Evolutionary conservation across 2,329 filamentous ascomycete species (phyloP).

Genomic region (Diaporthe velutina): DNA sequence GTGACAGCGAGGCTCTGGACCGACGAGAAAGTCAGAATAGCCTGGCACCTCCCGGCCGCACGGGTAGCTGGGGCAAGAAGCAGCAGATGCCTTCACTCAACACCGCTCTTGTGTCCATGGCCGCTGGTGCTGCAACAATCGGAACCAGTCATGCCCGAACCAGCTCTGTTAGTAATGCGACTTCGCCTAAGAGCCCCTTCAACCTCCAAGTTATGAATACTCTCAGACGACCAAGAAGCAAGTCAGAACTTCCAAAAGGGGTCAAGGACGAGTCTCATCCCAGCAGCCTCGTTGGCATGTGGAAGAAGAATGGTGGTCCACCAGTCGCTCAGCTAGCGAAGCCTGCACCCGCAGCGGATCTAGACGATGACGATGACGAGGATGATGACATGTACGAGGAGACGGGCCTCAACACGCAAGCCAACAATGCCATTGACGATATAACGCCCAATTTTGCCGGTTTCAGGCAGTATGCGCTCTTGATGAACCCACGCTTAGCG

Average conservation of each 20-base stretch:
- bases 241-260: constrained; percentile 63
- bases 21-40: constrained; percentile 59
- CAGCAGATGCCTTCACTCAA: constrained; percentile 69
- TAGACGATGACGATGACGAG: constrained; percentile 61
- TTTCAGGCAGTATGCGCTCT: constrained; percentile 80
- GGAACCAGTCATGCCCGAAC: constrained; percentile 69
- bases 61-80: constrained; percentile 65
- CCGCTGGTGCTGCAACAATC: constrained; percentile 66
- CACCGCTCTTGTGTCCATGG: constrained; percentile 69
- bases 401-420: constrained; percentile 71
- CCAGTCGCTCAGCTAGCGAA: constrained; percentile 64
- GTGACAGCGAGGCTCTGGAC: constrained; percentile 48
- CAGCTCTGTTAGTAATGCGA: constrained; percentile 69
- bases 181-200: constrained; percentile 67
- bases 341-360: constrained; percentile 45
- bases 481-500: constrained; percentile 78
- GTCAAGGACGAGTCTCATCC: constrained; percentile 54
- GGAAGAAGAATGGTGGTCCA: constrained; percentile 66
- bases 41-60: constrained; percentile 64
- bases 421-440: constrained; percentile 72
- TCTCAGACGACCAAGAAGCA: constrained; percentile 68
- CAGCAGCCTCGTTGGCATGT: constrained; percentile 62
- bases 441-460: constrained; percentile 81
- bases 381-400: constrained; percentile 70
- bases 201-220: constrained; percentile 60